These are phyloP conservation scores for Phaffia tasmanica DNA, from an alignment of 768 basidiomycete species.

Conservation along the genomic window DNA sequence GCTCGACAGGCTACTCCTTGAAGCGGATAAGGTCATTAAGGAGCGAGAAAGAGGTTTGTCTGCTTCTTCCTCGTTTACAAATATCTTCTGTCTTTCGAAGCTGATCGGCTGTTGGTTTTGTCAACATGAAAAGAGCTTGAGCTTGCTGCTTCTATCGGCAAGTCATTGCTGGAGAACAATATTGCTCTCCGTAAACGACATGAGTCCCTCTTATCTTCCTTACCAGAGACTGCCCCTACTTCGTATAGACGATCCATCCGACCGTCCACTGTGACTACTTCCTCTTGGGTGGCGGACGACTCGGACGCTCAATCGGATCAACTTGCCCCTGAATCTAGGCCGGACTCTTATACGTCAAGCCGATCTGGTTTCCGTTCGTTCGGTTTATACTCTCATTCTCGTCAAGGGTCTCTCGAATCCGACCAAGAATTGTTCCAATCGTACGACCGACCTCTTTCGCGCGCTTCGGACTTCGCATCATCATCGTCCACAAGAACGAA, in stretches of 20 bases:
- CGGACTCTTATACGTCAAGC: not conserved
- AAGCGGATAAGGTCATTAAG: constrained; percentile 64
- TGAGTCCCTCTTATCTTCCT: constrained; percentile 50
- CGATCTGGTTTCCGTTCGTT: not conserved
- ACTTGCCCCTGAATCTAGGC: constrained; percentile 2
- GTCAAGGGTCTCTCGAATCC: no score
- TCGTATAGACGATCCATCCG: not conserved
- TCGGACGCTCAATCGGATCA: constrained; percentile 1
- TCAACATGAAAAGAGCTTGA: constrained; percentile 47
- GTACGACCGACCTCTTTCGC: not conserved
- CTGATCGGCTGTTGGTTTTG: not conserved
- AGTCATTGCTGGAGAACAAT: constrained; percentile 59
- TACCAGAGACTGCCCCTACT: constrained; percentile 9
- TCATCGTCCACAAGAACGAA: not conserved
- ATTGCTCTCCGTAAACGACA: constrained; percentile 58
- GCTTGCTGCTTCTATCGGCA: constrained; percentile 56
- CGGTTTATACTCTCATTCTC: not conserved
- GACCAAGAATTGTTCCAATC: not conserved
- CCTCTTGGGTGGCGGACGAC: constrained; percentile 15
- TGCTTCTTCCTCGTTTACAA: not conserved
- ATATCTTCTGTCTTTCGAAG: not conserved
- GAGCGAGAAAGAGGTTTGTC: constrained; percentile 61
- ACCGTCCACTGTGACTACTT: not conserved
- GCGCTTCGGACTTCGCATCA: not conserved
- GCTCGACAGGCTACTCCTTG: constrained; percentile 55